Conservation (phyloP, 352 stramenopile genomes). For the Globisporangium okanoganense region DNA sequence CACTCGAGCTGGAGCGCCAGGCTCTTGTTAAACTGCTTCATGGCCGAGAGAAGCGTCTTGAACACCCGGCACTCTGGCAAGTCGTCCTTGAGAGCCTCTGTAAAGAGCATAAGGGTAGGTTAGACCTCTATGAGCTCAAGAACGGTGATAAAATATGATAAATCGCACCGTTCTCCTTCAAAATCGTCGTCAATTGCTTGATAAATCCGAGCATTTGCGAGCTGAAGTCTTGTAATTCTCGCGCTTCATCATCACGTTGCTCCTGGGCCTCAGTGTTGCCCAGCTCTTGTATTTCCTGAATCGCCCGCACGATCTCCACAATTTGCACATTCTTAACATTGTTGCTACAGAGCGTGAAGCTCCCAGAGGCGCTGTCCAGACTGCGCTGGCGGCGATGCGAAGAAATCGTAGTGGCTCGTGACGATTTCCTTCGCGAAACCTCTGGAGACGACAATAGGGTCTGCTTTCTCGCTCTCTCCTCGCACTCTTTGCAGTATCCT, state of each 20-base stretch:
- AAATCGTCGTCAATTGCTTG: slow-evolving; percentile 42
- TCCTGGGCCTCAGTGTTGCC: slow-evolving; percentile 15
- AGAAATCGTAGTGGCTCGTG: slow-evolving; percentile 13
- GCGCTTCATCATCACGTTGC: slow-evolving; percentile 7
- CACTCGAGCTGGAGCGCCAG: slow-evolving; percentile 73
- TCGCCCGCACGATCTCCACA: slow-evolving; percentile 32
- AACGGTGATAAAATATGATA: background rate
- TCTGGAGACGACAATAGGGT: background rate
- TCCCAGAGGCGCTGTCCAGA: slow-evolving; percentile 29
- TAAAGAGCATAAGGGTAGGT: slow-evolving; percentile 14
- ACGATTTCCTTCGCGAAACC: background rate
- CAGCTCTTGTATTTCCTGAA: slow-evolving; percentile 20
- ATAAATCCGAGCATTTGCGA: slow-evolving; percentile 35
- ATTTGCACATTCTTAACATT: slow-evolving; percentile 41
- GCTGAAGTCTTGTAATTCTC: slow-evolving; percentile 11
- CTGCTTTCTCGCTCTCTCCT: slow-evolving; percentile 26
- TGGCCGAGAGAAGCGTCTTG: slow-evolving; percentile 51
- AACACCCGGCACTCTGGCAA: slow-evolving; percentile 67
- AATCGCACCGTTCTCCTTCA: slow-evolving; percentile 43
- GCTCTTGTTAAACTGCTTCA: slow-evolving; percentile 49
- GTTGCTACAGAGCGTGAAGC: slow-evolving; percentile 24
- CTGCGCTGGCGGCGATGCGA: slow-evolving; percentile 42
- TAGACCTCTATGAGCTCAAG: background rate
- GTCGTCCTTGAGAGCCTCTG: slow-evolving; percentile 68
- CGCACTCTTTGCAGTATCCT: slow-evolving; percentile 63